Percentiles rank a stretch among this genome's conserved stretches.
phyloP scores from a whole-genome alignment of 352 stramenopile genomes.

The Phytopythium oedochilum region DNA sequence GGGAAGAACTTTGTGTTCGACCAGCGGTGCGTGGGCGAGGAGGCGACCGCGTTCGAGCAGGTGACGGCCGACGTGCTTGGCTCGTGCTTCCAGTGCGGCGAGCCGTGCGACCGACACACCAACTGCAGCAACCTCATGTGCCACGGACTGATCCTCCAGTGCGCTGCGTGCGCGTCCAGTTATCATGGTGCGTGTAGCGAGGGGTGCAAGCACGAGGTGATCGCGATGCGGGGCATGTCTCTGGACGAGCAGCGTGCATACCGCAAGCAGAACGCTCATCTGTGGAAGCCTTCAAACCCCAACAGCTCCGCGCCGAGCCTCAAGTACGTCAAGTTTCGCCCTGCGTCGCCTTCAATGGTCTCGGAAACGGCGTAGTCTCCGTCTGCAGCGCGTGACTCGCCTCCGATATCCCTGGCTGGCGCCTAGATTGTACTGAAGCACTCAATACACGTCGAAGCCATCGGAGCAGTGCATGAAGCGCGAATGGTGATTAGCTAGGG shows the following conservation, averaged over 20 bases:
- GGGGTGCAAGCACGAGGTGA: conserved; percentile 27
- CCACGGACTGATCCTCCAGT: conserved; percentile 49
- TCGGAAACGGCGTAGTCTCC: conserved; percentile 8
- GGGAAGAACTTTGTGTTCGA: conserved; percentile 82
- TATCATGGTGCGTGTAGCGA: conserved; percentile 24
- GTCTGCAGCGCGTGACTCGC: not conserved
- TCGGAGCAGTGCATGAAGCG: not conserved
- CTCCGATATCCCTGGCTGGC: too few relatives aligned
- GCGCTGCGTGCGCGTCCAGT: conserved; percentile 22
- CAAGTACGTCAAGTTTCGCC: conserved; percentile 54
- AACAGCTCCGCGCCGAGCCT: conserved; percentile 27
- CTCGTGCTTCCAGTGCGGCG: conserved; percentile 54
- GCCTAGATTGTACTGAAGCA: not conserved
- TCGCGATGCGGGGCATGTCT: conserved; percentile 29
- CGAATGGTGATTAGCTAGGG: too few relatives aligned
- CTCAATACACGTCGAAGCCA: not conserved
- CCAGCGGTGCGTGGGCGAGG: conserved; percentile 50
- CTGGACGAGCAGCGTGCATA: conserved; percentile 43
- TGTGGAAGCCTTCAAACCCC: conserved; percentile 53
- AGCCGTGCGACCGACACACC: conserved; percentile 23
- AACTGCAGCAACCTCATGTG: conserved; percentile 56
- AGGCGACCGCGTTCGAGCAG: conserved; percentile 27
- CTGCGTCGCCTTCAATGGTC: conserved; percentile 18
- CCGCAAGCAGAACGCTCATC: conserved; percentile 44
- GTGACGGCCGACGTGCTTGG: conserved; percentile 63